Evolutionary conservation across 2,329 filamentous ascomycete species (phyloP).

Genomic region (Mollisia scopiformis): DNA sequence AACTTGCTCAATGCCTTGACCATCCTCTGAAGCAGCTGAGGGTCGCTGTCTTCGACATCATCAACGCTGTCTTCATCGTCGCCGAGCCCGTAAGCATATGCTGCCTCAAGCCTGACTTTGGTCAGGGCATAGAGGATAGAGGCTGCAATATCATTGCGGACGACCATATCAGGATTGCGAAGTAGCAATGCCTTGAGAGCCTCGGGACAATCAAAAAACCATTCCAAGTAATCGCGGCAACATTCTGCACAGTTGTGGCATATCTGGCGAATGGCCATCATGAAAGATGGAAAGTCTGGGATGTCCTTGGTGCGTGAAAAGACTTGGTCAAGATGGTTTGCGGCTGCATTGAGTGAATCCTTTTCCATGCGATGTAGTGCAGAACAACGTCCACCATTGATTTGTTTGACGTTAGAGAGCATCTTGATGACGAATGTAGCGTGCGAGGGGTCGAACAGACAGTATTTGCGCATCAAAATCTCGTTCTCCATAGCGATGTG

Average conservation of each 20-base stretch:
- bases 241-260: constrained; percentile 56
- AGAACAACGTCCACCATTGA: constrained; percentile 53
- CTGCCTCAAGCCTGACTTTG: constrained; percentile 52
- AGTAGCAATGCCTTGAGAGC: constrained; percentile 68
- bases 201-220: constrained; percentile 57
- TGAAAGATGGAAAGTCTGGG: constrained; percentile 61
- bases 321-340: constrained; percentile 76
- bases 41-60: constrained; percentile 36
- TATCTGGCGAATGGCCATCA: constrained; percentile 52
- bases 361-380: constrained; percentile 50
- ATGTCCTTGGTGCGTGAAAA: constrained; percentile 72
- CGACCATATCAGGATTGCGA: constrained; percentile 56
- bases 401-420: constrained; percentile 57
- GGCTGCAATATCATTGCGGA: constrained; percentile 56
- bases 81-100: constrained; percentile 49
- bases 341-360: constrained; percentile 54
- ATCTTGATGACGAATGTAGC: constrained; percentile 66
- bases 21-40: constrained; percentile 31
- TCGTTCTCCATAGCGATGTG: constrained; percentile 75
- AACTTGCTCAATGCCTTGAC: constrained; percentile 56
- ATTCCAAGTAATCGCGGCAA: constrained; percentile 62
- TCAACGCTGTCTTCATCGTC: constrained; percentile 33
- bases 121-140: constrained; percentile 56
- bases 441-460: constrained; percentile 76
- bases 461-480: constrained; percentile 73